Conservation (phyloP, 345 rosid genomes). For the Hibiscus tridactylites region DNA sequence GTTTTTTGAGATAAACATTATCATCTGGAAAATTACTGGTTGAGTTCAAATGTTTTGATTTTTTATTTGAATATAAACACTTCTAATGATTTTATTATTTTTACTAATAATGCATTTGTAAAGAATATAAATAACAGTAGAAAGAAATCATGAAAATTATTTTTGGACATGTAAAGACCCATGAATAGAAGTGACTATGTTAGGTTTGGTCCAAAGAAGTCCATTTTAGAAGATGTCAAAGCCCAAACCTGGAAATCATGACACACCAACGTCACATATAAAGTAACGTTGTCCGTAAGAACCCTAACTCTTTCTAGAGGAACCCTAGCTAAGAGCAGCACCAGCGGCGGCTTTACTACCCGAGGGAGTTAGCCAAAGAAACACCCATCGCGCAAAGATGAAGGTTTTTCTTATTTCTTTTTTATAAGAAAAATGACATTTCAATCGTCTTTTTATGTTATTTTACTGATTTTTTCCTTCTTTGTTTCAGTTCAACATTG, state of each 20-base stretch:
- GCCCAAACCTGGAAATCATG: not conserved
- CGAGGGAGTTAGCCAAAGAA: not conserved
- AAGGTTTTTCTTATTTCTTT: constrained; percentile 11
- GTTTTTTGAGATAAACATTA: too few relatives aligned
- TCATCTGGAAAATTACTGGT: too few relatives aligned
- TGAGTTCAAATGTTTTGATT: too few relatives aligned
- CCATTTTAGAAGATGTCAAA: not conserved
- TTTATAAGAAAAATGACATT: not conserved
- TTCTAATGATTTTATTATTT: too few relatives aligned
- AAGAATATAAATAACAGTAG: too few relatives aligned
- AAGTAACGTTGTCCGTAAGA: not conserved
- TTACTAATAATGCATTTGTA: too few relatives aligned
- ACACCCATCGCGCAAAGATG: constrained; percentile 12
- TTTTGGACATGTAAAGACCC: not conserved
- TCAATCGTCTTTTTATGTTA: not conserved
- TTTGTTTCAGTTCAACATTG: constrained; percentile 37
- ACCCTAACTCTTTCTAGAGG: constrained; percentile 11
- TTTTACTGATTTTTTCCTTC: not conserved
- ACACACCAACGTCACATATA: not conserved
- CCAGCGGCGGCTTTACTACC: constrained; percentile 2
- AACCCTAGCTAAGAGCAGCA: not conserved
- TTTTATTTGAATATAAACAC: too few relatives aligned
- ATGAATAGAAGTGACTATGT: not conserved
- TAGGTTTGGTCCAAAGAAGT: not conserved
- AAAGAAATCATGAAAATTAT: not conserved